These are phyloP conservation scores for Hanseniaspora occidentalis DNA, from an alignment of 805 yeast genomes.

Conservation along the genomic window DNA sequence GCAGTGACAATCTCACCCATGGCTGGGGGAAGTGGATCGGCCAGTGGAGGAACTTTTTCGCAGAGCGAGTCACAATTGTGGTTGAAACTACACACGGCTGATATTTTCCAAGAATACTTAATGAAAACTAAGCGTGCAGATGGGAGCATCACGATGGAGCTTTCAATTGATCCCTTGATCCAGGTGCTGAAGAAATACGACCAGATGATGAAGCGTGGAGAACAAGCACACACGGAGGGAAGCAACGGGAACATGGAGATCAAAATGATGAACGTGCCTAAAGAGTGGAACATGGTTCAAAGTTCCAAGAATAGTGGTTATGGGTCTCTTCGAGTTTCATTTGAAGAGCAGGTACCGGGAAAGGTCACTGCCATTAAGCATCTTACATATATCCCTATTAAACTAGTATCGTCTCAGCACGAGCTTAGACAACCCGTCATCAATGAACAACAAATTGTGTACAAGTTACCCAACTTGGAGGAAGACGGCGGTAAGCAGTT, in stretches of 20 bases:
- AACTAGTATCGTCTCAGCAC: slow-evolving; percentile 45
- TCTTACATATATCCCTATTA: slow-evolving; percentile 59
- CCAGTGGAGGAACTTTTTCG: slow-evolving; percentile 9
- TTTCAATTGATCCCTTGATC: slow-evolving; percentile 20
- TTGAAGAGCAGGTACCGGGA: slow-evolving; percentile 32
- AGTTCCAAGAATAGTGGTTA: not conserved
- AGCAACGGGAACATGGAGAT: not conserved
- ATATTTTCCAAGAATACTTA: slow-evolving; percentile 18
- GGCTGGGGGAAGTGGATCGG: not conserved
- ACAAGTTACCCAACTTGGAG: slow-evolving; percentile 25
- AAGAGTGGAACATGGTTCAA: not conserved
- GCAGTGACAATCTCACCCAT: slow-evolving; percentile 7
- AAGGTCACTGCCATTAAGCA: slow-evolving; percentile 39
- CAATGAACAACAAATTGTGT: slow-evolving; percentile 40
- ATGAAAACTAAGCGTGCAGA: slow-evolving; percentile 19
- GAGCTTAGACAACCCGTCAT: slow-evolving; percentile 53
- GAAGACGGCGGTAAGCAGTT: slow-evolving; percentile 31
- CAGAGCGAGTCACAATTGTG: slow-evolving; percentile 21
- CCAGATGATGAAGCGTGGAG: slow-evolving; percentile 17
- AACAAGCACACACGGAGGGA: slow-evolving; percentile 1
- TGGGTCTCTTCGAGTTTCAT: slow-evolving; percentile 12
- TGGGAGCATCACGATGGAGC: slow-evolving; percentile 21
- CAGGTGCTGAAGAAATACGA: slow-evolving; percentile 22
- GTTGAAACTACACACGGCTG: slow-evolving; percentile 23
- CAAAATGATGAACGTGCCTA: not conserved